A percentile compares a stretch with the other conserved stretches of the same genome.
These are phyloP conservation scores for Filobasidium floriforme DNA, from an alignment of 768 basidiomycete genomes.

Conservation along the genomic window DNA sequence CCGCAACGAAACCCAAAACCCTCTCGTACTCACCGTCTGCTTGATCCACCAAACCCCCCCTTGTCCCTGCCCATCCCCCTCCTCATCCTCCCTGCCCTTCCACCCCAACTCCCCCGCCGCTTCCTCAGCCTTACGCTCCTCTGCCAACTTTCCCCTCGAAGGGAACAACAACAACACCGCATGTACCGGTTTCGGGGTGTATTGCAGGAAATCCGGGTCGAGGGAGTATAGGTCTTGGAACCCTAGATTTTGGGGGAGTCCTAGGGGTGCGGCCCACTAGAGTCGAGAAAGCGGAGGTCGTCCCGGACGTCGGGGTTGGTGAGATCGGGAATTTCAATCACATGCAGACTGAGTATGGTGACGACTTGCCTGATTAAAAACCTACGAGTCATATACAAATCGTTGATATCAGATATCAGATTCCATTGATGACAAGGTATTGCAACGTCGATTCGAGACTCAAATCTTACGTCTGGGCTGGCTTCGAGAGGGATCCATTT, in stretches of 20 bases:
- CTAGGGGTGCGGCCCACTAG: conserved; percentile 40
- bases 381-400: conserved; percentile 20
- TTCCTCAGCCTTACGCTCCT: conserved; percentile 58
- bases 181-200: conserved; percentile 67
- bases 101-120: conserved; percentile 49
- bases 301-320: too few relatives aligned
- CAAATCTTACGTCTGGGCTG: conserved; percentile 38
- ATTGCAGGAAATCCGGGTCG: conserved; percentile 56
- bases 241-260: conserved; percentile 35
- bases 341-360: too few relatives aligned
- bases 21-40: conserved; percentile 61
- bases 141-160: conserved; percentile 52
- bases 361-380: conserved; percentile 33
- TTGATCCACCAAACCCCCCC: conserved; percentile 75
- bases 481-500: conserved; percentile 45
- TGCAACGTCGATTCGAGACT: too few relatives aligned
- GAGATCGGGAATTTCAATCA: too few relatives aligned
- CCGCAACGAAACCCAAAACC: too few relatives aligned
- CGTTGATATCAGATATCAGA: not conserved
- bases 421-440: not conserved
- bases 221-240: conserved; percentile 44
- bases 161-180: conserved; percentile 85
- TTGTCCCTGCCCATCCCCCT: conserved; percentile 26
- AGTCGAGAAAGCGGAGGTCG: too few relatives aligned
- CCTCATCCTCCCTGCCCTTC: conserved; percentile 49